Percentiles rank a stretch among this genome's conserved stretches.
These are phyloP conservation scores for Lichtheimia ornata DNA, from an alignment of 371 early-diverging fungal genomes.

Conservation along the genomic window DNA sequence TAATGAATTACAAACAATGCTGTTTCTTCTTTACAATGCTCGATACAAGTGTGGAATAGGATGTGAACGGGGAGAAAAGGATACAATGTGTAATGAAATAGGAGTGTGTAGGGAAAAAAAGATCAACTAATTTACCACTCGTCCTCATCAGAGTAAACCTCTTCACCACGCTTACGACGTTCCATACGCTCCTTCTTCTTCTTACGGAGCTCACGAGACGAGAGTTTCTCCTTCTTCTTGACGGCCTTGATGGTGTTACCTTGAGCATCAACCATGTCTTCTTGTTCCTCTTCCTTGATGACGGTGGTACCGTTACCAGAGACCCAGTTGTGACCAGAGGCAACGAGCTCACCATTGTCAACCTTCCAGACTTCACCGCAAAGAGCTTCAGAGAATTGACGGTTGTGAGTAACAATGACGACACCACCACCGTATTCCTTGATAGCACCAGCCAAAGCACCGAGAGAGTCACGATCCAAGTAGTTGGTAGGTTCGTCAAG, in stretches of 20 bases:
- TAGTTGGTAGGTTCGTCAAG: constrained; percentile 91
- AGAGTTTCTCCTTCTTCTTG: constrained; percentile 51
- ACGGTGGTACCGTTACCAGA: constrained; percentile 44
- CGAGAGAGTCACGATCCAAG: constrained; percentile 77
- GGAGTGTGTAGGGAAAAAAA: neutral
- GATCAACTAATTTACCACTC: constrained; percentile 30
- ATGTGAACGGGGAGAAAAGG: neutral
- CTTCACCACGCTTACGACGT: constrained; percentile 60
- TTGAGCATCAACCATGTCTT: constrained; percentile 51
- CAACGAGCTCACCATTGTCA: constrained; percentile 63
- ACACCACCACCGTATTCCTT: constrained; percentile 76
- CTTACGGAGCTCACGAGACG: constrained; percentile 53
- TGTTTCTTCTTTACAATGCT: too few relatives aligned
- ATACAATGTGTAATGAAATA: neutral
- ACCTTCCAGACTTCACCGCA: constrained; percentile 79
- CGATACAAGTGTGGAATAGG: neutral
- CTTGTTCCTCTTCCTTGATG: constrained; percentile 41
- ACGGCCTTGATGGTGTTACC: constrained; percentile 53
- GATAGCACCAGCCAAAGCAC: constrained; percentile 70
- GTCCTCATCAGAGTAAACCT: constrained; percentile 52
- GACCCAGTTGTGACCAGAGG: constrained; percentile 59
- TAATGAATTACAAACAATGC: constrained; percentile 6
- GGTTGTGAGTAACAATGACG: constrained; percentile 78
- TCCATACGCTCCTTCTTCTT: constrained; percentile 63
- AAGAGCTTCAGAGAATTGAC: constrained; percentile 70